These are phyloP conservation scores for Leccinellum rugosiceps DNA, from an alignment of 768 basidiomycete genomes.

Conservation along the genomic window DNA sequence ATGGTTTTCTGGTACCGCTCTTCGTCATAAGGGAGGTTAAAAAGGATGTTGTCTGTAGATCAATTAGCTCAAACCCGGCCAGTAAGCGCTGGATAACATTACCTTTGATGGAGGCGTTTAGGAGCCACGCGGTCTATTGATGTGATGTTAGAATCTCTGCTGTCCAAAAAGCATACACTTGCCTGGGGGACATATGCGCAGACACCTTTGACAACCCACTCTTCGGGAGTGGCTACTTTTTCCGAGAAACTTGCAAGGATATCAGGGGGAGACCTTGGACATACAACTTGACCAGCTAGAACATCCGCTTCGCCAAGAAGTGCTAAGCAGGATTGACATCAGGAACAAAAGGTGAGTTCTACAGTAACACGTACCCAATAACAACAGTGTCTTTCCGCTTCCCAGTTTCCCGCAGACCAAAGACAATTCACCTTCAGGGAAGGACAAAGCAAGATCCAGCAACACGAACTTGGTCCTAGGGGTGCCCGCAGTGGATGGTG, in stretches of 20 bases:
- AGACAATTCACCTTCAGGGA: constrained; percentile 76
- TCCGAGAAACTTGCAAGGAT: constrained; percentile 59
- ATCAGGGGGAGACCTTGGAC: constrained; percentile 84
- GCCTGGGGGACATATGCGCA: constrained; percentile 89
- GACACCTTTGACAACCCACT: constrained; percentile 76
- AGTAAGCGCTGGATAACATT: not conserved
- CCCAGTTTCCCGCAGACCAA: constrained; percentile 91
- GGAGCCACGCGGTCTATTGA: constrained; percentile 59
- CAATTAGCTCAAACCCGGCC: constrained; percentile 37
- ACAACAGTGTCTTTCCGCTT: constrained; percentile 81
- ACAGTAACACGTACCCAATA: constrained; percentile 47
- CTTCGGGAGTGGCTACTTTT: constrained; percentile 41
- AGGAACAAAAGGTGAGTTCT: not conserved
- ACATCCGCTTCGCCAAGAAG: constrained; percentile 62
- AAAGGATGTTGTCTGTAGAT: constrained; percentile 64
- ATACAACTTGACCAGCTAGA: constrained; percentile 73
- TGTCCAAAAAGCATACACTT: constrained; percentile 6
- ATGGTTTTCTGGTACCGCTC: constrained; percentile 75
- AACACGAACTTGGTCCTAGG: constrained; percentile 79
- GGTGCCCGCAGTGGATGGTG: constrained; percentile 61
- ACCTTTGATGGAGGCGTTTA: constrained; percentile 56
- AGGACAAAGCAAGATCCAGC: constrained; percentile 71
- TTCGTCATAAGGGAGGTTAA: constrained; percentile 71
- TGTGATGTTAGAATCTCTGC: constrained; percentile 4
- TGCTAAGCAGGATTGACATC: constrained; percentile 38